Conservation (phyloP, 352 stramenopile species). For the Globisporangium ultimum region DNA sequence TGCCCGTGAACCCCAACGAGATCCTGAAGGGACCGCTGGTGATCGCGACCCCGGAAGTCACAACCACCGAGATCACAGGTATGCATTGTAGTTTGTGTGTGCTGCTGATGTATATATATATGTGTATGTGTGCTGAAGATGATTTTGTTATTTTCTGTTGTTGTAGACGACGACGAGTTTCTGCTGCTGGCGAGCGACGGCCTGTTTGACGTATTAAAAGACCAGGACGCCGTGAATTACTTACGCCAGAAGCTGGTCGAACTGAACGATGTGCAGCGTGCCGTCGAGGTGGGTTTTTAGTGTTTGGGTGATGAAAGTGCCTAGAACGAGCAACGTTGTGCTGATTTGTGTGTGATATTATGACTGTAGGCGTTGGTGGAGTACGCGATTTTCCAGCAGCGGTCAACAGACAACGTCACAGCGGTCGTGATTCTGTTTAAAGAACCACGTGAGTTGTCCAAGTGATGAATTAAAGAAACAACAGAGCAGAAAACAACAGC, state of each 20-base stretch:
- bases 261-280: conserved; percentile 70
- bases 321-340: conserved; percentile 10
- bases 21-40: conserved; percentile 82
- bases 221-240: conserved; percentile 81
- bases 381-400: conserved; percentile 77
- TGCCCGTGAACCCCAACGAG: conserved; percentile 80
- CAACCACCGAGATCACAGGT: conserved; percentile 64
- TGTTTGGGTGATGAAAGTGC: too few relatives aligned
- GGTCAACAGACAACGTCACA: conserved; percentile 86
- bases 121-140: too few relatives aligned
- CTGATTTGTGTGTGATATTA: background rate
- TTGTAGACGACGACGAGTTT: conserved; percentile 75
- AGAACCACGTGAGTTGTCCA: conserved; percentile 43
- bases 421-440: conserved; percentile 85
- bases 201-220: conserved; percentile 80
- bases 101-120: too few relatives aligned
- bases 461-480: too few relatives aligned
- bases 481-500: too few relatives aligned
- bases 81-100: too few relatives aligned
- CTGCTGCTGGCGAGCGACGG: conserved; percentile 76
- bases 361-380: conserved; percentile 57
- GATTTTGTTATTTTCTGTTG: background rate
- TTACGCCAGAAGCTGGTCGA: conserved; percentile 66
- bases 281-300: conserved; percentile 83
- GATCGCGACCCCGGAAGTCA: conserved; percentile 77